Evolutionary conservation across 2,329 filamentous ascomycete species (phyloP).

Genomic region (Aspergillus pseudoglaucus): DNA sequence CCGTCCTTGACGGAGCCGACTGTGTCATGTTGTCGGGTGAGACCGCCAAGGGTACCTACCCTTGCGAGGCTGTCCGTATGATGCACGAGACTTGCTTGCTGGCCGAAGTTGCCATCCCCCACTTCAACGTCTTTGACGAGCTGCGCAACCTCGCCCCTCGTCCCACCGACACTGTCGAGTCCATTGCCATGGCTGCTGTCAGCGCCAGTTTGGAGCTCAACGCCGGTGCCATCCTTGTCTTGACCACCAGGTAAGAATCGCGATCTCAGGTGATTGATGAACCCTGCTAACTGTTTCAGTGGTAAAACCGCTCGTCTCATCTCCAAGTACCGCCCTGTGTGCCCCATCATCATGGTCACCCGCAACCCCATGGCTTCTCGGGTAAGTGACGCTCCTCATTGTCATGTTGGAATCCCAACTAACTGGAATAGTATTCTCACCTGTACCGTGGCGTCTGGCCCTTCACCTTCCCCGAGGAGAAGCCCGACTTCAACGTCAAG

Average conservation of each 20-base stretch:
- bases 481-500: slow-evolving; percentile 87
- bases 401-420: neutral
- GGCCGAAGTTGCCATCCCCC: slow-evolving; percentile 94
- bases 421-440: slow-evolving; percentile 64
- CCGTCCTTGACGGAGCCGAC: slow-evolving; percentile 93
- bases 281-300: slow-evolving; percentile 38
- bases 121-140: slow-evolving; percentile 95
- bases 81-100: slow-evolving; percentile 98
- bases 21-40: slow-evolving; percentile 99
- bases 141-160: slow-evolving; percentile 75
- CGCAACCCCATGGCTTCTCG: slow-evolving; percentile 75
- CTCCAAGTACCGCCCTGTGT: slow-evolving; percentile 97
- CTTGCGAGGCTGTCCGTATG: slow-evolving; percentile 84
- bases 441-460: slow-evolving; percentile 97
- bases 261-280: neutral
- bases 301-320: slow-evolving; percentile 90
- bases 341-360: slow-evolving; percentile 99
- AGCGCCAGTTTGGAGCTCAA: slow-evolving; percentile 93
- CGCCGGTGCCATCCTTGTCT: slow-evolving; percentile 88
- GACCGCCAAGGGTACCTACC: slow-evolving; percentile 97
- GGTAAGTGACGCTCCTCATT: slow-evolving; percentile 34
- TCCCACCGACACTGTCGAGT: slow-evolving; percentile 83
- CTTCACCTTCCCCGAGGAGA: slow-evolving; percentile 86
- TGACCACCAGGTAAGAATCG: slow-evolving; percentile 71
- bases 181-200: slow-evolving; percentile 94